Conservation (phyloP, 108 stramenopile genomes). For the Nitzschia sp. region DNA sequence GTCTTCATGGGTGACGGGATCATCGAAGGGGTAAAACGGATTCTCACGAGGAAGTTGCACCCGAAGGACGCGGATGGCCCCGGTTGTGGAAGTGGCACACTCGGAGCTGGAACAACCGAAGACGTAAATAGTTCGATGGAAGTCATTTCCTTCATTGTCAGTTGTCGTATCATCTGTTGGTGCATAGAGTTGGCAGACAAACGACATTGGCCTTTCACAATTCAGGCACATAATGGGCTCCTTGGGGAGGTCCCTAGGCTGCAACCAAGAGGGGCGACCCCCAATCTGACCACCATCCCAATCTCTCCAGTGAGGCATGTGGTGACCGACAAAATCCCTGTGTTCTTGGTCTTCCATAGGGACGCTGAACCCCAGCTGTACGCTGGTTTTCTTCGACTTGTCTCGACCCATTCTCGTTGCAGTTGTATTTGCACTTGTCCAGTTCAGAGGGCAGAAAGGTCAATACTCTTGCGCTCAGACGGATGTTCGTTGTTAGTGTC, state of each 20-base stretch:
- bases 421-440: no score
- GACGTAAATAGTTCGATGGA: conserved; percentile 81
- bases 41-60: conserved; percentile 69
- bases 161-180: conserved; percentile 43
- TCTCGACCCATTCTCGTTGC: no score
- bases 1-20: conserved; percentile 26
- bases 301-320: conserved; percentile 54
- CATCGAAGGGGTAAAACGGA: conserved; percentile 61
- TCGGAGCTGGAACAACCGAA: conserved; percentile 65
- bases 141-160: conserved; percentile 39
- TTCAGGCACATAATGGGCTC: conserved; percentile 5
- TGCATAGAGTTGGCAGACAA: conserved; percentile 72
- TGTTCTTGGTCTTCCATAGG: conserved; percentile 32
- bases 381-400: neutral
- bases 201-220: conserved; percentile 40
- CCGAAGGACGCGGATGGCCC: conserved; percentile 59
- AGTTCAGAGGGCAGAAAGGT: no score
- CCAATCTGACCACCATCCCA: conserved; percentile 88
- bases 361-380: conserved; percentile 54
- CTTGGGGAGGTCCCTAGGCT: conserved; percentile 66
- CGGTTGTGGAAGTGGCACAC: conserved; percentile 36
- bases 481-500: no score
- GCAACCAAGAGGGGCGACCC: conserved; percentile 71
- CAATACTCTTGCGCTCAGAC: no score
- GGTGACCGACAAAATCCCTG: conserved; percentile 40